Base-by-base conservation (phyloP, 2,329 filamentous ascomycete genomes). In the Dothiorella sarmentorum region DNA sequence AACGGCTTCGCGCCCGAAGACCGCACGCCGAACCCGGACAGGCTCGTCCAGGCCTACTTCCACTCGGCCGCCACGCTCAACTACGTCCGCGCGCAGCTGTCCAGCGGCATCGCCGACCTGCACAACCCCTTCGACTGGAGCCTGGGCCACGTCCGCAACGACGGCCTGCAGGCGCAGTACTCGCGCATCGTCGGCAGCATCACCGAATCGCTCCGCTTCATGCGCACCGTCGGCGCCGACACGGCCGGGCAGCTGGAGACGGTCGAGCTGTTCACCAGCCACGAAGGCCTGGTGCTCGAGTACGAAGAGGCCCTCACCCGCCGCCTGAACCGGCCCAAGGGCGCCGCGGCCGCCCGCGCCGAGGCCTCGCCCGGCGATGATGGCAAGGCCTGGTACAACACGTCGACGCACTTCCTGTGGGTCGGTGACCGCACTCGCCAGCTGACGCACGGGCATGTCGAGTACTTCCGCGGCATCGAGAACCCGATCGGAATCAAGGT, bases 401-500 rank as follows among this genome's bases (percentile, higher is more conserved):
- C 93, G 0, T 96, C 91, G 4, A 90, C 91, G 0, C 94, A 99
- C 72, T 97, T 99, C 78, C 83, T 99, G 72, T 99, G 94, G 94
- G 95, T 99, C 67, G 94, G 94, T 57, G 94, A 99, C 74, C 89
- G 94, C 64, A 99, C 94, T 2, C 85, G 94, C 45, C 93, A 97
- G 75, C 85, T 97, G 44, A 89, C 94, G 70, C 90, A 93, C 66
- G 93, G 89, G 0, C 94, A 99, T 74, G 89, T 99, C 62, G 94
- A 99, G 76, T 99, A 95, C 80, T 96, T 97, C 82, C 88, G 94
- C 44, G 94, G 94, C 60, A 88, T 99, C 64, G 88, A 90, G 67
- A 99, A 99, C 76, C 94, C 94, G 0, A 90, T 99, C 66, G 94
- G 94, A 62, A 87, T 99, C 75, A 99, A 99, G 75, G 89, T 99